Percentiles rank a stretch among this genome's conserved stretches.
These are phyloP conservation scores for Quercus ilex DNA, from an alignment of 306 rosid genomes.

Conservation along the genomic window DNA sequence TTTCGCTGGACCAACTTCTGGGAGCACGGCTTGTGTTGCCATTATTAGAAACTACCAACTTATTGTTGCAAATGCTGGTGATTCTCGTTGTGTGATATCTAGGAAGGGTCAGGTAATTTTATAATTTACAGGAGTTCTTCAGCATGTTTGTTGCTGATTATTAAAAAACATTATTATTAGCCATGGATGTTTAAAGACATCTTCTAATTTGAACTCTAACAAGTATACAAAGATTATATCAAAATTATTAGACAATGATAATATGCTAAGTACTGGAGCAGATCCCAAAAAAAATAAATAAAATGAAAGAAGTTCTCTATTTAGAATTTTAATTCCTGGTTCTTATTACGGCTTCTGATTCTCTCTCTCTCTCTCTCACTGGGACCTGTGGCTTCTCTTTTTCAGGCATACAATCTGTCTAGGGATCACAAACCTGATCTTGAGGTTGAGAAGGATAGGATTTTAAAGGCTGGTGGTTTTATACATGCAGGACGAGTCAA, in stretches of 20 bases:
- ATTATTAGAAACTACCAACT: slow-evolving; percentile 71
- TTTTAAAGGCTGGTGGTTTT: slow-evolving; percentile 90
- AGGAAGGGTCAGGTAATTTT: slow-evolving; percentile 87
- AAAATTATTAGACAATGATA: neutral
- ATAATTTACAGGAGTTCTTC: slow-evolving; percentile 7
- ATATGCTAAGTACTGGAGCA: neutral
- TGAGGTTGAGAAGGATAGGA: slow-evolving; percentile 88
- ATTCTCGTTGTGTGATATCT: slow-evolving; percentile 93
- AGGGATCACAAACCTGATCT: slow-evolving; percentile 97
- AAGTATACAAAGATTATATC: neutral
- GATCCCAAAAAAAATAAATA: neutral
- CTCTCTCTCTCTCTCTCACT: neutral
- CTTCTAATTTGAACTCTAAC: neutral
- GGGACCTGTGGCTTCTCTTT: slow-evolving; percentile 19
- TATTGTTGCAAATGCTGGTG: slow-evolving; percentile 96
- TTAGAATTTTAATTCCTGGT: neutral
- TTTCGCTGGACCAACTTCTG: slow-evolving; percentile 92
- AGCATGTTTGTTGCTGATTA: slow-evolving; percentile 5
- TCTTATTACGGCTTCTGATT: neutral
- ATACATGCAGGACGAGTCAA: slow-evolving; percentile 95
- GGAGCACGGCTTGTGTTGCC: slow-evolving; percentile 98
- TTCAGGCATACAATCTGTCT: slow-evolving; percentile 89
- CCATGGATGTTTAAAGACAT: neutral
- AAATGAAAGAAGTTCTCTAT: neutral
- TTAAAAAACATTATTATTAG: neutral